Conservation (phyloP, 495 filamentous ascomycete species). For the Halenospora varia region DNA sequence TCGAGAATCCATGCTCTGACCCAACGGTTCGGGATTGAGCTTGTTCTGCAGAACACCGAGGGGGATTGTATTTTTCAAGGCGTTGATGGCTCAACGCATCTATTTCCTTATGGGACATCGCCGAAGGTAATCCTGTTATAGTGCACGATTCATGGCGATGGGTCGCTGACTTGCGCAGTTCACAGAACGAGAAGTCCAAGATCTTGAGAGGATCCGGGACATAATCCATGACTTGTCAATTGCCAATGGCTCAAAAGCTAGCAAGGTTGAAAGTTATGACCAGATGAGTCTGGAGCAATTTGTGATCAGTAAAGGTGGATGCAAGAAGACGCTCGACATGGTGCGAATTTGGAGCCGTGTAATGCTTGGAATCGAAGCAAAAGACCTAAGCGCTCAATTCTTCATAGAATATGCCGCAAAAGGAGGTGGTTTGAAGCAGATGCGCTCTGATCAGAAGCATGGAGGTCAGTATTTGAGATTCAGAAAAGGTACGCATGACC, state of each 20-base stretch:
- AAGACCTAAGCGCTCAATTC: conserved; percentile 40
- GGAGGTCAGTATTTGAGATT: conserved; percentile 42
- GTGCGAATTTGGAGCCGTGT: conserved; percentile 35
- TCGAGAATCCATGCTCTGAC: conserved; percentile 33
- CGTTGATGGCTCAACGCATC: conserved; percentile 19
- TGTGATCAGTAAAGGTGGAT: conserved; percentile 25
- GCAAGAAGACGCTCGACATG: conserved; percentile 22
- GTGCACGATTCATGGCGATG: neutral
- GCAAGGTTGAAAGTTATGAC: neutral
- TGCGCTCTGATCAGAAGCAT: conserved; percentile 36
- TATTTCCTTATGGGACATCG: conserved; percentile 29
- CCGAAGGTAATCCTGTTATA: conserved; percentile 27
- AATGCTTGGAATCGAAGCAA: conserved; percentile 40
- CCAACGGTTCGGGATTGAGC: conserved; percentile 32
- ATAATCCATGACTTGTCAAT: conserved; percentile 16
- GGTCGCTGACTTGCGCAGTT: neutral
- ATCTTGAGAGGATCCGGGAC: conserved; percentile 15
- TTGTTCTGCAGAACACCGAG: conserved; percentile 38
- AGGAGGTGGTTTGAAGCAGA: conserved; percentile 37
- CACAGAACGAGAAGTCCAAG: neutral
- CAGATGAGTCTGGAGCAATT: conserved; percentile 29
- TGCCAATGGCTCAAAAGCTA: neutral
- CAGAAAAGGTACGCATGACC: conserved; percentile 9
- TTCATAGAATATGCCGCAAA: conserved; percentile 47
- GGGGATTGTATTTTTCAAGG: conserved; percentile 35